A percentile compares a stretch with the other conserved stretches of the same genome.
phyloP scores from a whole-genome alignment of 192 early-diverging fungal species.

The Diversispora epigaea region DNA sequence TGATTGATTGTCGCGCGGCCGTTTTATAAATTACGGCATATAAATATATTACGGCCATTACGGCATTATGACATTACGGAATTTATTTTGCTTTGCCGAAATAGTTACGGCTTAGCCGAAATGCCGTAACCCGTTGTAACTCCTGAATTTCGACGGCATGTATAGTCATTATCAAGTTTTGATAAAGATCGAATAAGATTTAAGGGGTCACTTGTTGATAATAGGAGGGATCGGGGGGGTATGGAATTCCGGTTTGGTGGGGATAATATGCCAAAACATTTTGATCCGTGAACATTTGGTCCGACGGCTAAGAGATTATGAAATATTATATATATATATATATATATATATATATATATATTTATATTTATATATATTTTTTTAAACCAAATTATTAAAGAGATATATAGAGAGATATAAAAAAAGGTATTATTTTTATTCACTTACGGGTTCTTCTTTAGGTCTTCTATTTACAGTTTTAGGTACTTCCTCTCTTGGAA shows the following conservation, averaged over 20 bases:
- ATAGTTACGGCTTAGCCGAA: too few relatives aligned
- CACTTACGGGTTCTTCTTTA: conserved; percentile 27
- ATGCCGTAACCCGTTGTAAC: background rate
- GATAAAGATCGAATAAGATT: background rate
- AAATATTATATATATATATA: too few relatives aligned
- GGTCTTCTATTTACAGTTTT: conserved; percentile 30
- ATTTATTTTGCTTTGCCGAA: too few relatives aligned
- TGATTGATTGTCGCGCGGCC: too few relatives aligned
- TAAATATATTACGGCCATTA: too few relatives aligned
- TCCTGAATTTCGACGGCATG: background rate
- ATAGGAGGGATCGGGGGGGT: conserved; percentile 7
- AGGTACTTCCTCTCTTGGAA: conserved; percentile 82
- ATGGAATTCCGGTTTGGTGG: background rate
- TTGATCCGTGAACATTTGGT: conserved; percentile 24
- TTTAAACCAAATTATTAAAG: conserved; percentile 11
- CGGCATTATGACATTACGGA: too few relatives aligned
- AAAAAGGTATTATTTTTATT: too few relatives aligned
- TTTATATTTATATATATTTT: too few relatives aligned
- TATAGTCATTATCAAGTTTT: background rate
- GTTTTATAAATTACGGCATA: too few relatives aligned
- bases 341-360: too few relatives aligned
- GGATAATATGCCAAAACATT: conserved; percentile 29
- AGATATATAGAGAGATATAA: too few relatives aligned
- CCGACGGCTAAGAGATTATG: background rate
- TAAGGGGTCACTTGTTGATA: conserved; percentile 18